Percentiles rank a stretch among this genome's conserved stretches.
Evolutionary conservation across 225 moss, liverwort and hornwort species (phyloP).

Genomic region (Physcomitrellopsis africana): DNA sequence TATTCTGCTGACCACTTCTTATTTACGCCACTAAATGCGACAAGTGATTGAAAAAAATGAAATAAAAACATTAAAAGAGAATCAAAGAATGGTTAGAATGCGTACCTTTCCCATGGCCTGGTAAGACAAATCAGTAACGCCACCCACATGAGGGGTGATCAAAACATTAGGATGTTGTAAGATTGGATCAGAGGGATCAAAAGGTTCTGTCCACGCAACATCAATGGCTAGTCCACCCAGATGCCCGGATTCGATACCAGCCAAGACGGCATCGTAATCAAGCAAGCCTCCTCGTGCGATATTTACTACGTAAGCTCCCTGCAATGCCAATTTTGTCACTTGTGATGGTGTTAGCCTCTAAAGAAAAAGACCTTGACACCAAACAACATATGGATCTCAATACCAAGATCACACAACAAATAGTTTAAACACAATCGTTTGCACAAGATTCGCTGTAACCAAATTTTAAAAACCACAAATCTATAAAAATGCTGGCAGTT

Average conservation of each 20-base stretch:
- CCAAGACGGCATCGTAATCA: conserved; percentile 78
- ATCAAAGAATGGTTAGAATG: neutral
- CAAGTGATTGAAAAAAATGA: neutral
- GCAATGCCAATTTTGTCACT: conserved; percentile 16
- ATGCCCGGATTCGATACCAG: conserved; percentile 69
- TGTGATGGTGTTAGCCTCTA: neutral
- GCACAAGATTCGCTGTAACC: neutral
- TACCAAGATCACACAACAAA: neutral
- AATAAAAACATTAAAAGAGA: neutral
- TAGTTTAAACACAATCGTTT: neutral
- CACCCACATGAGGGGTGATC: conserved; percentile 88
- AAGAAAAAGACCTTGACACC: neutral
- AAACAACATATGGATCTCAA: neutral
- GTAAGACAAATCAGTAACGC: conserved; percentile 76
- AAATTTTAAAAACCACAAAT: neutral
- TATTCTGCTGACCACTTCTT: neutral
- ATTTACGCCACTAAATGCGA: neutral
- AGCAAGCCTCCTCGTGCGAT: conserved; percentile 92
- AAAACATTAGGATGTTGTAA: conserved; percentile 80
- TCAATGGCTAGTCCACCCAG: conserved; percentile 88
- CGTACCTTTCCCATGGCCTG: conserved; percentile 68
- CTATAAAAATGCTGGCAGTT: neutral
- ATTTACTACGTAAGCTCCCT: conserved; percentile 89
- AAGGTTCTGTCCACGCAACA: conserved; percentile 85
- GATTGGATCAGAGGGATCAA: conserved; percentile 78